Conservation (phyloP, 768 basidiomycete species). For the Lentinula guzmanii region DNA sequence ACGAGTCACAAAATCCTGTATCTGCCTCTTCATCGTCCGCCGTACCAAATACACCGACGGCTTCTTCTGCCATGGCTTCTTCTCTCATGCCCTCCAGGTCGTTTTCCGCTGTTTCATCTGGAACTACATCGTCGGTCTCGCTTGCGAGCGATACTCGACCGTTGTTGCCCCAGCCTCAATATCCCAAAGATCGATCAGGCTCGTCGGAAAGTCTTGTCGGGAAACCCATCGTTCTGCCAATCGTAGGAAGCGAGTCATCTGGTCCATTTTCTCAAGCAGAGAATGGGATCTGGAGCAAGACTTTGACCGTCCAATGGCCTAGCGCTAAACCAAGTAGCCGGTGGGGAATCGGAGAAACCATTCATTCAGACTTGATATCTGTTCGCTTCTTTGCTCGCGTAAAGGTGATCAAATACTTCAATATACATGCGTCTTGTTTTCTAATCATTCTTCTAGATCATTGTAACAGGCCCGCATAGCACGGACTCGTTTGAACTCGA, state of each 20-base stretch:
- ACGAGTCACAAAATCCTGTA: conserved; percentile 26
- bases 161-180: conserved; percentile 31
- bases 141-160: conserved; percentile 22
- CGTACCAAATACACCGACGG: conserved; percentile 25
- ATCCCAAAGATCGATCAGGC: conserved; percentile 24
- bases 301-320: conserved; percentile 69
- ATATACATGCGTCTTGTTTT: conserved; percentile 6
- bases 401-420: conserved; percentile 39
- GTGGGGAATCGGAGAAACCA: conserved; percentile 77
- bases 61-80: conserved; percentile 19
- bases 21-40: conserved; percentile 14
- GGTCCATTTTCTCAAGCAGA: conserved; percentile 51
- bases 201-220: conserved; percentile 22
- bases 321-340: conserved; percentile 59
- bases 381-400: conserved; percentile 67
- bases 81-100: conserved; percentile 18
- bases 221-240: conserved; percentile 44
- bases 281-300: conserved; percentile 57
- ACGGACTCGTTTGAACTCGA: conserved; percentile 67
- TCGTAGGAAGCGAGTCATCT: conserved; percentile 55
- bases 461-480: conserved; percentile 47
- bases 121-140: background rate
- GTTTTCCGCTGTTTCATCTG: conserved; percentile 10
- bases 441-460: conserved; percentile 27
- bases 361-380: conserved; percentile 50